phyloP scores from a whole-genome alignment of 169 alveolate genomes.

The Cryptosporidium sp. region DNA sequence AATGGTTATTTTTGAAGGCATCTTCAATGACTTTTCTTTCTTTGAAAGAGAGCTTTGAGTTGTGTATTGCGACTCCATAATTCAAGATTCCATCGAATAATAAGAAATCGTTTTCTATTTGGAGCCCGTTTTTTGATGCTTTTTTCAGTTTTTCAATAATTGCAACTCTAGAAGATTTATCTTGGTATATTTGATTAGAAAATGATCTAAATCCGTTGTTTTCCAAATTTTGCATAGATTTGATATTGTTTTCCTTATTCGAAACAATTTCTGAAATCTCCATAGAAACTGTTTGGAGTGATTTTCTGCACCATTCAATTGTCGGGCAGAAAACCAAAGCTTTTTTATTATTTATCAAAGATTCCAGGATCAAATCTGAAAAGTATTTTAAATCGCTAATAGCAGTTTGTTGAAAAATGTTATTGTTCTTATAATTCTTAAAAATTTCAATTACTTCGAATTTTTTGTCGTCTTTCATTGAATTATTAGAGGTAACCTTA shows the following conservation, averaged over 20 bases:
- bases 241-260: neutral
- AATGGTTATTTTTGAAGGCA: slow-evolving; percentile 3
- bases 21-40: slow-evolving; percentile 42
- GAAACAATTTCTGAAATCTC: neutral
- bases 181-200: neutral
- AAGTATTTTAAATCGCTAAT: slow-evolving; percentile 38
- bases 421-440: neutral
- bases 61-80: slow-evolving; percentile 34
- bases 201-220: neutral
- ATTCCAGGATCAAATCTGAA: slow-evolving; percentile 34
- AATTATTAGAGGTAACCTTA: neutral
- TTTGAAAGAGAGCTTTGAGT: slow-evolving; percentile 30
- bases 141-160: slow-evolving; percentile 2
- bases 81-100: slow-evolving; percentile 17
- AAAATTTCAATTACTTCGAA: neutral
- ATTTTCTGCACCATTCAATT: slow-evolving; percentile 66
- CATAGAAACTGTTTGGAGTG: slow-evolving; percentile 9
- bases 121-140: neutral
- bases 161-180: neutral
- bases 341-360: slow-evolving; percentile 20
- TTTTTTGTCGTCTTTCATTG: neutral
- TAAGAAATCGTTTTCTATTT: neutral
- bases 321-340: slow-evolving; percentile 58
- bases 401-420: neutral
- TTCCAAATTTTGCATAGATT: neutral